A percentile compares a stretch with the other conserved stretches of the same genome.
These are phyloP conservation scores for Prunus armeniaca DNA, from an alignment of 306 rosid genomes.

Conservation along the genomic window DNA sequence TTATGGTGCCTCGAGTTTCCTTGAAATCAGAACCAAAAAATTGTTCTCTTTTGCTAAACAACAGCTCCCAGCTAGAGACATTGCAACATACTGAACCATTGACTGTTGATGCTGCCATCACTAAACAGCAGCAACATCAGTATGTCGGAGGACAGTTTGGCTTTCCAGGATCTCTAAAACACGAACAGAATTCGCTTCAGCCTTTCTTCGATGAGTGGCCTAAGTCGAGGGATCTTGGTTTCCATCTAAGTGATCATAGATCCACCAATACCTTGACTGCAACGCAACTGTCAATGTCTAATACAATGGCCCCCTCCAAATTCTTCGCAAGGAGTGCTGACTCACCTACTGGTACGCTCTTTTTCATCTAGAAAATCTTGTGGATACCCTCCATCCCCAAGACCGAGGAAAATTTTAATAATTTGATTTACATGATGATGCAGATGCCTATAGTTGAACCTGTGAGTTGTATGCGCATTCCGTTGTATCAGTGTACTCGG, in stretches of 20 bases:
- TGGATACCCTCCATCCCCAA: not conserved
- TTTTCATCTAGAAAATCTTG: not conserved
- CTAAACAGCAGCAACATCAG: conserved; percentile 34
- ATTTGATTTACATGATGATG: conserved; percentile 8
- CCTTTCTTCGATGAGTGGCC: conserved; percentile 57
- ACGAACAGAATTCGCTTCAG: conserved; percentile 49
- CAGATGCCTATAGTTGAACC: conserved; percentile 25
- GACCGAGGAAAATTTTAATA: not conserved
- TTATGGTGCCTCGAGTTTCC: conserved; percentile 39
- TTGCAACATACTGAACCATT: conserved; percentile 38
- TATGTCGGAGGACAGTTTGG: conserved; percentile 38
- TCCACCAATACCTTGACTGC: conserved; percentile 38
- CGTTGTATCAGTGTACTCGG: not conserved
- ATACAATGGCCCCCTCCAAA: conserved; percentile 30
- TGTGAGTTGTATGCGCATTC: not conserved
- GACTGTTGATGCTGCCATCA: conserved; percentile 32
- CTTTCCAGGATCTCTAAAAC: conserved; percentile 39
- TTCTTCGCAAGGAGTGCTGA: conserved; percentile 21
- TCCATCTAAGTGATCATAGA: conserved; percentile 32
- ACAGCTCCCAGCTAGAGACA: conserved; percentile 39
- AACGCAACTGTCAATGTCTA: conserved; percentile 45
- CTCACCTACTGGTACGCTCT: conserved; percentile 6
- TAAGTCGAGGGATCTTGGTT: conserved; percentile 47
- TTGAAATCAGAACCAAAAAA: conserved; percentile 42
- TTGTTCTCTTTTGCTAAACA: conserved; percentile 33